These are phyloP conservation scores for Thelonectria olida DNA, from an alignment of 2,329 filamentous ascomycete species.

Conservation along the genomic window DNA sequence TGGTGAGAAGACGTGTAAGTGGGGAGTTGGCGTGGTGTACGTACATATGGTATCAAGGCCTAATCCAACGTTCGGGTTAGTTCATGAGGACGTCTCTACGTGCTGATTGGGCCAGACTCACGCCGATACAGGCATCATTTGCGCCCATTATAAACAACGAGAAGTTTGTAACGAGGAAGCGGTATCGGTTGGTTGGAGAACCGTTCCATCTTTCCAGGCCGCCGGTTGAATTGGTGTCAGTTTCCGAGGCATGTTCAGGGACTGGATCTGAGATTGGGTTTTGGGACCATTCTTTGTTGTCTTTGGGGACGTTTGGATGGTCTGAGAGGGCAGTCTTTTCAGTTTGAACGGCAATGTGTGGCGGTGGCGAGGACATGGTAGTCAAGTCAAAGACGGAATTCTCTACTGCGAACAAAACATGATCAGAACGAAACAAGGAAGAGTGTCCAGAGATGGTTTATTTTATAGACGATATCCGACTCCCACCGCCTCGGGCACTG, in stretches of 20 bases:
- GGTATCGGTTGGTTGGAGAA: slow-evolving; percentile 66
- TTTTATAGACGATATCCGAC: neutral
- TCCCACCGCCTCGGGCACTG: neutral
- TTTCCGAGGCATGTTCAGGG: slow-evolving; percentile 4
- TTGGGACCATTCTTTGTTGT: neutral
- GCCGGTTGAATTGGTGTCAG: slow-evolving; percentile 17
- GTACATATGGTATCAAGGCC: slow-evolving; percentile 59
- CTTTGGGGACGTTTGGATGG: neutral
- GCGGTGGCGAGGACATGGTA: neutral
- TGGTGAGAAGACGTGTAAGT: neutral
- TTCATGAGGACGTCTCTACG: neutral
- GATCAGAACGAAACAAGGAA: neutral
- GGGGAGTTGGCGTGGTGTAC: slow-evolving; percentile 24
- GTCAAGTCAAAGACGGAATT: neutral
- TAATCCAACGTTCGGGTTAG: slow-evolving; percentile 41
- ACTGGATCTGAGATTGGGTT: neutral
- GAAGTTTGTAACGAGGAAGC: slow-evolving; percentile 67
- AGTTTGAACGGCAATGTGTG: neutral
- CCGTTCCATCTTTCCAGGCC: slow-evolving; percentile 68
- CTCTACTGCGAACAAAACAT: neutral
- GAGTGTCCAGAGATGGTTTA: neutral
- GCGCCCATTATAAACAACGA: slow-evolving; percentile 73
- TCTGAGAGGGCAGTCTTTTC: neutral
- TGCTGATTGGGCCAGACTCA: slow-evolving; percentile 45
- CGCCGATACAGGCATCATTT: slow-evolving; percentile 73